Conservation (phyloP, 768 basidiomycete species). For the Agaricus sinodeliciosus region DNA sequence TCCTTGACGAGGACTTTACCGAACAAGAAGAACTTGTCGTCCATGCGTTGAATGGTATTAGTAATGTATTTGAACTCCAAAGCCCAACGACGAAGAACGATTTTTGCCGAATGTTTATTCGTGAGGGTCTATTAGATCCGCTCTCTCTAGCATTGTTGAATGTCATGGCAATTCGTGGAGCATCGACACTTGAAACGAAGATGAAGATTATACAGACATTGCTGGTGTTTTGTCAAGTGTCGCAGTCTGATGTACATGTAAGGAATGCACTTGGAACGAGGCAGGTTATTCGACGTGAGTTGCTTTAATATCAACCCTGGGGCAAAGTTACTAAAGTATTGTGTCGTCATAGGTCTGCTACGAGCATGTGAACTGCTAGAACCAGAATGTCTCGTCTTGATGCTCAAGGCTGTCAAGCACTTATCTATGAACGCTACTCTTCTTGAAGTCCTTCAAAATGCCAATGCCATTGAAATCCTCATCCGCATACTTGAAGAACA, state of each 20-base stretch:
- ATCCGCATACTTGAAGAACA: constrained; percentile 80
- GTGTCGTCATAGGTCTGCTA: constrained; percentile 57
- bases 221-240: constrained; percentile 89
- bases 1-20: constrained; percentile 93
- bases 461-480: constrained; percentile 91
- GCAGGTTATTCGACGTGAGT: constrained; percentile 83
- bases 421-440: constrained; percentile 89
- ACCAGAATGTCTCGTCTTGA: constrained; percentile 79
- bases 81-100: constrained; percentile 97
- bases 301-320: constrained; percentile 9
- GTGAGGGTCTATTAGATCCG: constrained; percentile 92
- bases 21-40: constrained; percentile 89
- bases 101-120: constrained; percentile 96
- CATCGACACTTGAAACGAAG: constrained; percentile 67
- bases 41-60: constrained; percentile 90
- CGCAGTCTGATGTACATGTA: constrained; percentile 93
- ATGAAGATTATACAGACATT: constrained; percentile 85
- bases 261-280: constrained; percentile 88
- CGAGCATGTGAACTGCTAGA: constrained; percentile 84
- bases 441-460: constrained; percentile 92
- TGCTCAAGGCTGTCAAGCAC: constrained; percentile 95
- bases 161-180: constrained; percentile 72
- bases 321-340: not conserved
- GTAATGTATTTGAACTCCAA: constrained; percentile 92
- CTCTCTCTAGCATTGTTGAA: constrained; percentile 84